Percentiles rank a stretch among this genome's conserved stretches.
Conservation (phyloP, 75 land plant species). For the Cunninghamia lanceolata region DNA sequence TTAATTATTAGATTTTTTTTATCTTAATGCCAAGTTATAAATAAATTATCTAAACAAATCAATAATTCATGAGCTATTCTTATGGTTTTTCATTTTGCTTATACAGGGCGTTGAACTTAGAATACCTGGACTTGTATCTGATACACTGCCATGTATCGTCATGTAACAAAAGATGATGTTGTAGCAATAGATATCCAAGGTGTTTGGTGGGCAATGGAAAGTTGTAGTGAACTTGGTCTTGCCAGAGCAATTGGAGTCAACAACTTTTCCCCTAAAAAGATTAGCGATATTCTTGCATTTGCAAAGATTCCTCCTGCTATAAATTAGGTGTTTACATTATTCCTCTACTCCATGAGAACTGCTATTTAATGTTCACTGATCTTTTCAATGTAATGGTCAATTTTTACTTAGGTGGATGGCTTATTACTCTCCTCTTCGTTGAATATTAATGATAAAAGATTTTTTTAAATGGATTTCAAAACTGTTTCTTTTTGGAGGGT, state of each 20-base stretch:
- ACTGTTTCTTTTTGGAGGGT: too few species aligned
- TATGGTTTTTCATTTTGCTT: too few species aligned
- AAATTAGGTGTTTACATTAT: constrained; percentile 17
- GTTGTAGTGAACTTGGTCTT: constrained; percentile 15
- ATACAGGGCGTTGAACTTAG: constrained; percentile 30
- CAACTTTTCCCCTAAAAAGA: constrained; percentile 26
- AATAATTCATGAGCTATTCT: too few species aligned
- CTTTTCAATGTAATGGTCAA: too few species aligned
- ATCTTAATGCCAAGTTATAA: too few species aligned
- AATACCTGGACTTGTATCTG: constrained; percentile 38
- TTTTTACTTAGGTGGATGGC: constrained; percentile 23
- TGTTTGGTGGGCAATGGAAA: constrained; percentile 30
- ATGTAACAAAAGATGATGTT: constrained; percentile 2
- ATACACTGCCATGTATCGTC: constrained; percentile 14
- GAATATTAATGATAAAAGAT: too few species aligned
- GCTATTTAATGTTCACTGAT: too few species aligned
- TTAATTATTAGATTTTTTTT: too few species aligned
- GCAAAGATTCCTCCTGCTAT: constrained; percentile 22
- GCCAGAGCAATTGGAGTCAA: constrained; percentile 26
- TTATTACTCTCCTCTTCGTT: too few species aligned
- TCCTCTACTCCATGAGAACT: neutral
- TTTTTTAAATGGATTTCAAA: too few species aligned
- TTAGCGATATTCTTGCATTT: constrained; percentile 14
- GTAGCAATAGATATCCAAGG: constrained; percentile 21
- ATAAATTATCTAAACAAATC: too few species aligned